These are phyloP conservation scores for Apophysomyces elegans DNA, from an alignment of 371 early-diverging fungal genomes.

Conservation along the genomic window DNA sequence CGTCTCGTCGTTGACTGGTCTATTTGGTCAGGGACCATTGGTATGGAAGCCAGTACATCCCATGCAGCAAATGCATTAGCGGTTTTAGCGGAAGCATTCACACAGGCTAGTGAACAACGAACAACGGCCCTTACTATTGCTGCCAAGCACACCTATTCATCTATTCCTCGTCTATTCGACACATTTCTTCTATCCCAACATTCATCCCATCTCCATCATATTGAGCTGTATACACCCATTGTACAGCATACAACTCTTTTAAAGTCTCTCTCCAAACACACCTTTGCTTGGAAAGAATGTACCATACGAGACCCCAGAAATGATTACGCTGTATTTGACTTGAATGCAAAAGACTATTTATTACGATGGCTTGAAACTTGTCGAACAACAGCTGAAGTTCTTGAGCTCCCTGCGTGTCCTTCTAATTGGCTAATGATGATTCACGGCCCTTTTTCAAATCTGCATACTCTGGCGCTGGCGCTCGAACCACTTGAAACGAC, in stretches of 20 bases:
- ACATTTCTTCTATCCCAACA: slow-evolving; percentile 12
- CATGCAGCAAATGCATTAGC: background rate
- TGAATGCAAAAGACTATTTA: background rate
- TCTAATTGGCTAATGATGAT: slow-evolving; percentile 16
- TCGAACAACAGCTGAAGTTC: slow-evolving; percentile 3
- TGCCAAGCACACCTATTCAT: background rate
- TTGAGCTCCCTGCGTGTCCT: slow-evolving; percentile 35
- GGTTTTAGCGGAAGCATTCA: background rate
- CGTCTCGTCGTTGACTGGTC: slow-evolving; percentile 15
- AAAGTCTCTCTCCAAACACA: slow-evolving; percentile 7
- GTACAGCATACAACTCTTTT: background rate
- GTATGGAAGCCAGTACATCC: background rate
- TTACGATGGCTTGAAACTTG: slow-evolving; percentile 12
- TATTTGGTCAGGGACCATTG: slow-evolving; percentile 22
- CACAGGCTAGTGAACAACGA: background rate
- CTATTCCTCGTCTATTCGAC: slow-evolving; percentile 6
- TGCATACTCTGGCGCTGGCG: slow-evolving; percentile 19
- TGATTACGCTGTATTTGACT: slow-evolving; percentile 3
- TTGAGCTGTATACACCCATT: slow-evolving; percentile 8
- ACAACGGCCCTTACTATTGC: slow-evolving; percentile 8
- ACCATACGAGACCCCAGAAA: slow-evolving; percentile 6
- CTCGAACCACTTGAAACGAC: slow-evolving; percentile 6
- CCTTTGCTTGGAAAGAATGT: slow-evolving; percentile 1
- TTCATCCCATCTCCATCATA: background rate
- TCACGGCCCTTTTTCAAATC: slow-evolving; percentile 19